Evolutionary conservation across 495 filamentous ascomycete genomes (phyloP).

Genomic region (Penicillium arizonense): DNA sequence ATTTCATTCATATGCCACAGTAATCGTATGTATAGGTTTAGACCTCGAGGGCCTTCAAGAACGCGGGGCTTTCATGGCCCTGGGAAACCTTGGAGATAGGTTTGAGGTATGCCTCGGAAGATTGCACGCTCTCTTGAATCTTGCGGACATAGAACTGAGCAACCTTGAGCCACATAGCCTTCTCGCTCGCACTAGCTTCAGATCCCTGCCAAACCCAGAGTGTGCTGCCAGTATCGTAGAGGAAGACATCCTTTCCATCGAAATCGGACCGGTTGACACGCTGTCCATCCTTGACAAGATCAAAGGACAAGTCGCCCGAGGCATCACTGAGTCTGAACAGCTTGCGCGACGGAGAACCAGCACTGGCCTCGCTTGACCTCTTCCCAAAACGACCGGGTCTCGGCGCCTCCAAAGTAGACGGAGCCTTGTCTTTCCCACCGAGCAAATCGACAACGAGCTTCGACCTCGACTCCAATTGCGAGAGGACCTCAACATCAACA

Average conservation of each 20-base stretch:
- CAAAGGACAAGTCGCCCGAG: constrained; percentile 50
- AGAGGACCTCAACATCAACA: constrained; percentile 58
- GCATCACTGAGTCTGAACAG: constrained; percentile 57
- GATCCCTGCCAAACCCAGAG: constrained; percentile 63
- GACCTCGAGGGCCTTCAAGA: constrained; percentile 33
- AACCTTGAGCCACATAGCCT: constrained; percentile 55
- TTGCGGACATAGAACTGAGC: constrained; percentile 54
- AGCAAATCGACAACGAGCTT: constrained; percentile 52
- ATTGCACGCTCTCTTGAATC: constrained; percentile 38
- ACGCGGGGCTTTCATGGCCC: constrained; percentile 52
- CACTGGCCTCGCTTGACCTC: neutral
- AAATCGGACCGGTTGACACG: constrained; percentile 41
- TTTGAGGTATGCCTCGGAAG: constrained; percentile 36
- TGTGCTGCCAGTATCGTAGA: constrained; percentile 49
- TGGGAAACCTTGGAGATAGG: constrained; percentile 55
- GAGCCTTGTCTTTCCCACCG: constrained; percentile 46
- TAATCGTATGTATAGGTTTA: constrained; percentile 10
- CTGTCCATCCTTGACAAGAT: constrained; percentile 50
- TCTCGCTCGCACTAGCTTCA: constrained; percentile 52
- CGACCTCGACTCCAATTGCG: constrained; percentile 54
- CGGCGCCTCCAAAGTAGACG: constrained; percentile 29
- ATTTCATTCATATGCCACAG: neutral
- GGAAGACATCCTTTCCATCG: constrained; percentile 56
- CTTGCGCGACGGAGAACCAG: constrained; percentile 31
- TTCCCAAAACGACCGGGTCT: constrained; percentile 37